phyloP scores from a whole-genome alignment of 306 rosid species.

The Senna tora region DNA sequence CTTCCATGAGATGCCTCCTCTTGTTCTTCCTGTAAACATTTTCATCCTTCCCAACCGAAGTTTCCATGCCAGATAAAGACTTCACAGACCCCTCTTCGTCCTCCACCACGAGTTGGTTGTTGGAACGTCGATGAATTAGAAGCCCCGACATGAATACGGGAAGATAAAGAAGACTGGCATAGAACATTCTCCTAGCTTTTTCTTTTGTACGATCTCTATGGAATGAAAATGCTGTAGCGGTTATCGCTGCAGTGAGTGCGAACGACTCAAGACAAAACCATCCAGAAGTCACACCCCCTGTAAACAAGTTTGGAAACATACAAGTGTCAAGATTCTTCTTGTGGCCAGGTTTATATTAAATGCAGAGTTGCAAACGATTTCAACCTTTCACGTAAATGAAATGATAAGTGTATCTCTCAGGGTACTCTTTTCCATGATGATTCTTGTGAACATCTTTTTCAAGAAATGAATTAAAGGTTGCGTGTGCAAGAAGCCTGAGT shows the following conservation, averaged over 20 bases:
- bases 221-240: constrained; percentile 78
- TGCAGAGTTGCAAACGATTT: constrained; percentile 11
- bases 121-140: constrained; percentile 71
- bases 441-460: not conserved
- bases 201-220: constrained; percentile 68
- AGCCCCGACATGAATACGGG: constrained; percentile 94
- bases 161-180: constrained; percentile 92
- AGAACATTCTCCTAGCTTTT: constrained; percentile 87
- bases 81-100: constrained; percentile 34
- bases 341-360: constrained; percentile 3
- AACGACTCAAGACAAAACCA: constrained; percentile 96
- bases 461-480: not conserved
- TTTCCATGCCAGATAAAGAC: constrained; percentile 37
- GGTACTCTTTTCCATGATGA: not conserved
- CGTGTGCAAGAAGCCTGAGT: not conserved
- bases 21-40: constrained; percentile 33
- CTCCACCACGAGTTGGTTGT: constrained; percentile 51
- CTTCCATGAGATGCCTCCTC: constrained; percentile 22
- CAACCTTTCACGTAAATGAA: not conserved
- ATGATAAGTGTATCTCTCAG: constrained; percentile 7
- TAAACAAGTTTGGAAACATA: constrained; percentile 41
- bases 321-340: constrained; percentile 18
- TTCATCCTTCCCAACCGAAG: constrained; percentile 35
- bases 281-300: constrained; percentile 90
- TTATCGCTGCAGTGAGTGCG: constrained; percentile 79